phyloP scores from a whole-genome alignment of 1,284 basidiomycete genomes.

The Cystobasidium slooffiae region DNA sequence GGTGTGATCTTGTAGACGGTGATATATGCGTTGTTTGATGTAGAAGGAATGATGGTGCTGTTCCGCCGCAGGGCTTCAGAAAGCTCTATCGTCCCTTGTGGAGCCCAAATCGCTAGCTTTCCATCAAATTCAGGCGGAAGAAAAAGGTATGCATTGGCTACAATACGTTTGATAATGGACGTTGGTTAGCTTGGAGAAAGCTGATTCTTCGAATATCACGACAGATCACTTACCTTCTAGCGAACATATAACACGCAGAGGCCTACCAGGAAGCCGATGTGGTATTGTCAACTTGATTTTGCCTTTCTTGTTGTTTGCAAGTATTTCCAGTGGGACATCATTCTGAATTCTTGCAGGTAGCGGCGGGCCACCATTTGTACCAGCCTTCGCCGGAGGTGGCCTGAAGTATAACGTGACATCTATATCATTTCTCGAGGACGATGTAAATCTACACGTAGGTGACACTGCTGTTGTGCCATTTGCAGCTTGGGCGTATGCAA shows the following conservation, averaged over 20 bases:
- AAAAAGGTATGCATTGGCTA: conserved; percentile 37
- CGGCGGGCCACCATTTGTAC: conserved; percentile 10
- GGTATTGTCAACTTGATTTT: conserved; percentile 30
- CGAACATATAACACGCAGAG: conserved; percentile 23
- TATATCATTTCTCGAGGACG: conserved; percentile 27
- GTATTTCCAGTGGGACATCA: conserved; percentile 34
- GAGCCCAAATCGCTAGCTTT: conserved; percentile 41
- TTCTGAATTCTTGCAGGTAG: conserved; percentile 17
- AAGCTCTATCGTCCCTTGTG: conserved; percentile 28
- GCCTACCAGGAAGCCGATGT: conserved; percentile 29
- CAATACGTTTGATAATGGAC: too few species aligned
- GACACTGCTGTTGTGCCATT: conserved; percentile 34
- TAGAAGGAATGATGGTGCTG: conserved; percentile 39
- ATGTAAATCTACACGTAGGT: conserved; percentile 15
- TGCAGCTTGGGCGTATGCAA: conserved; percentile 15
- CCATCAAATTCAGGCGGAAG: conserved; percentile 36
- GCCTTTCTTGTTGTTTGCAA: conserved; percentile 37
- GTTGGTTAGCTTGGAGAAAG: too few species aligned
- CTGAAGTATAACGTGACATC: conserved; percentile 42
- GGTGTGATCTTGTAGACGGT: conserved; percentile 37
- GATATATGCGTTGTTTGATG: conserved; percentile 37
- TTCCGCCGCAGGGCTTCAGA: conserved; percentile 30
- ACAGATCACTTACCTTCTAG: conserved; percentile 18
- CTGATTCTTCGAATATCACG: background rate
- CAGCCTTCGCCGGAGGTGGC: conserved; percentile 12